Percentiles rank a stretch among this genome's conserved stretches.
Conservation (phyloP, 164 flowering plant genomes). For the Aristolochia californica region DNA sequence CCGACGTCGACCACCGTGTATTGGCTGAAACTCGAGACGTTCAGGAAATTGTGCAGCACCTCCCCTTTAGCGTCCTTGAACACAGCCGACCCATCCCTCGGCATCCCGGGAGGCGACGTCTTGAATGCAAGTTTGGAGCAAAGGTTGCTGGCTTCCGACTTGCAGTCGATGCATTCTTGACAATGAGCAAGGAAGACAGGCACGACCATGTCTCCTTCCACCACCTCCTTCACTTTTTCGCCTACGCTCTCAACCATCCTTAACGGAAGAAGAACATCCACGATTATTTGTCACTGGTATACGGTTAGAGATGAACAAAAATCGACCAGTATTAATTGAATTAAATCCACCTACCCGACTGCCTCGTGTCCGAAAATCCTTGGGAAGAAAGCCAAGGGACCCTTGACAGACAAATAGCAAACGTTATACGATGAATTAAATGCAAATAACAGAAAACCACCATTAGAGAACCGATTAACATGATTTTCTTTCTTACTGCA, state of each 20-base stretch:
- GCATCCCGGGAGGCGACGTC: slow-evolving; percentile 16
- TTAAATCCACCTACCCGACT: slow-evolving; percentile 32
- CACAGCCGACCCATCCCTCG: slow-evolving; percentile 40
- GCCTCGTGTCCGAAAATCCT: slow-evolving; percentile 67
- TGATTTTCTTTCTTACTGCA: too few species aligned
- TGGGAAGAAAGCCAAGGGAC: slow-evolving; percentile 24
- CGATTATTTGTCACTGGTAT: too few species aligned
- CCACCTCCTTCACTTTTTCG: slow-evolving; percentile 39
- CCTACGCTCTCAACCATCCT: slow-evolving; percentile 71
- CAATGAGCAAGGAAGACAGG: slow-evolving; percentile 46
- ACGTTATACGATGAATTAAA: too few species aligned
- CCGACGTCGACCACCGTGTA: slow-evolving; percentile 53
- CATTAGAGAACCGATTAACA: too few species aligned
- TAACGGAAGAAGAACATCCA: not conserved
- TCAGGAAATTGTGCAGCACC: slow-evolving; percentile 25
- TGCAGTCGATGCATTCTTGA: slow-evolving; percentile 47
- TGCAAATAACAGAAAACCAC: too few species aligned
- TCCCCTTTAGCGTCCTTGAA: slow-evolving; percentile 36
- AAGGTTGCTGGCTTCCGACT: slow-evolving; percentile 36
- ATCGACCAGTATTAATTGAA: too few species aligned
- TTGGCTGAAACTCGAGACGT: slow-evolving; percentile 48
- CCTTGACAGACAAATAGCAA: slow-evolving; percentile 12
- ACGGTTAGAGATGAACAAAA: too few species aligned
- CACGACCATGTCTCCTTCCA: slow-evolving; percentile 50
- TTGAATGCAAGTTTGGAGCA: slow-evolving; percentile 23